A percentile compares a stretch with the other conserved stretches of the same genome.
Evolutionary conservation across 2,329 filamentous ascomycete genomes (phyloP).

Genomic region (Diplodia sapinea): DNA sequence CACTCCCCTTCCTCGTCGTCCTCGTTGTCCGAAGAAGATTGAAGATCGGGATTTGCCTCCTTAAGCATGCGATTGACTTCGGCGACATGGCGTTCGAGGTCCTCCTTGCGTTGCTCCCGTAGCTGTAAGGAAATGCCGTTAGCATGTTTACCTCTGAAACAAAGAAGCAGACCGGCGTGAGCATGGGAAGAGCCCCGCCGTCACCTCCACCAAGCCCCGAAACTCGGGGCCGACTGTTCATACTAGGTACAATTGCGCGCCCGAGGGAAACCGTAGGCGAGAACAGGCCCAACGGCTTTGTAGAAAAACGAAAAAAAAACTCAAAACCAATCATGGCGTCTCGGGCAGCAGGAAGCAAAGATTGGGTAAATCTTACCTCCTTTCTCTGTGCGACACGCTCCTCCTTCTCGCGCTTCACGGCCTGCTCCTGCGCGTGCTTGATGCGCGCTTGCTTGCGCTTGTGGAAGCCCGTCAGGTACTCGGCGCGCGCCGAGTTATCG

Average conservation of each 20-base stretch:
- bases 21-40: slow-evolving; percentile 39
- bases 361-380: slow-evolving; percentile 63
- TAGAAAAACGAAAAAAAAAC: neutral
- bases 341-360: neutral
- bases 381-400: slow-evolving; percentile 76
- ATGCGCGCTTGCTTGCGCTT: slow-evolving; percentile 89
- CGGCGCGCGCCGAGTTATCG: slow-evolving; percentile 76
- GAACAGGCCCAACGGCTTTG: neutral
- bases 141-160: neutral
- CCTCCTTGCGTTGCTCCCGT: slow-evolving; percentile 78
- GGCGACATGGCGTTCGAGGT: slow-evolving; percentile 81
- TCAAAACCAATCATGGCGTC: neutral
- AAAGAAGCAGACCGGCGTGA: neutral
- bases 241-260: neutral
- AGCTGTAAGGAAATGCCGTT: slow-evolving; percentile 61
- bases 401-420: slow-evolving; percentile 75
- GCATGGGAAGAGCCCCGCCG: neutral
- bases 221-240: neutral
- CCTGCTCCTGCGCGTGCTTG: slow-evolving; percentile 83
- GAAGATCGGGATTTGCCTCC: slow-evolving; percentile 58
- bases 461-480: slow-evolving; percentile 94
- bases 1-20: slow-evolving; percentile 57
- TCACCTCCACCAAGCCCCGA: neutral
- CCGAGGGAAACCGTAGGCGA: neutral
- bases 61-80: slow-evolving; percentile 74